Evolutionary conservation across 2,329 filamentous ascomycete genomes (phyloP).

Genomic region (Cytospora leucostoma): DNA sequence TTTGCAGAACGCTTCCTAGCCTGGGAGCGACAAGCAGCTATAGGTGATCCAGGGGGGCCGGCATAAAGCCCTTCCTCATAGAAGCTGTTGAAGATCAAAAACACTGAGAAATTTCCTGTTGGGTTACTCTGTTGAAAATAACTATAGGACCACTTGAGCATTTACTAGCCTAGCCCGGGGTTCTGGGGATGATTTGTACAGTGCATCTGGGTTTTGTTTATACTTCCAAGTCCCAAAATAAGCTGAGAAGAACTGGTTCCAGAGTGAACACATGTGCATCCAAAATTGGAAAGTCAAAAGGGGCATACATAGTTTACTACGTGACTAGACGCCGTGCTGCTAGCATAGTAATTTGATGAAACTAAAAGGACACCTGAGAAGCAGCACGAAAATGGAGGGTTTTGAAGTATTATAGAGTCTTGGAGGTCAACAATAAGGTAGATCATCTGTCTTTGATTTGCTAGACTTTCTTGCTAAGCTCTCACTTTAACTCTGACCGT

Average conservation of each 20-base stretch:
- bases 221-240: not conserved
- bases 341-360: too few relatives aligned
- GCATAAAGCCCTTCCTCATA: conserved; percentile 10
- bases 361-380: too few relatives aligned
- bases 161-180: not conserved
- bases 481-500: too few relatives aligned
- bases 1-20: not conserved
- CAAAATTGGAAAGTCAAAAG: too few relatives aligned
- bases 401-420: too few relatives aligned
- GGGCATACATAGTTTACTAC: too few relatives aligned
- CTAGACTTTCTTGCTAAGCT: too few relatives aligned
- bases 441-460: too few relatives aligned
- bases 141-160: not conserved
- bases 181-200: not conserved
- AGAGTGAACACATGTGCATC: too few relatives aligned
- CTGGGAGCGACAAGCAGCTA: not conserved
- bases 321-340: too few relatives aligned
- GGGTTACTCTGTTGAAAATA: not conserved
- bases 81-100: conserved; percentile 5
- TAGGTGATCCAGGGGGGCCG: not conserved
- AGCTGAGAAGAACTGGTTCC: not conserved
- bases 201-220: not conserved
- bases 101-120: not conserved
- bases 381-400: too few relatives aligned
- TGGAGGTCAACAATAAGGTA: too few relatives aligned